A percentile compares a stretch with the other conserved stretches of the same genome.
Conservation (phyloP, 768 basidiomycete species). For the Phaeotremella skinneri region DNA sequence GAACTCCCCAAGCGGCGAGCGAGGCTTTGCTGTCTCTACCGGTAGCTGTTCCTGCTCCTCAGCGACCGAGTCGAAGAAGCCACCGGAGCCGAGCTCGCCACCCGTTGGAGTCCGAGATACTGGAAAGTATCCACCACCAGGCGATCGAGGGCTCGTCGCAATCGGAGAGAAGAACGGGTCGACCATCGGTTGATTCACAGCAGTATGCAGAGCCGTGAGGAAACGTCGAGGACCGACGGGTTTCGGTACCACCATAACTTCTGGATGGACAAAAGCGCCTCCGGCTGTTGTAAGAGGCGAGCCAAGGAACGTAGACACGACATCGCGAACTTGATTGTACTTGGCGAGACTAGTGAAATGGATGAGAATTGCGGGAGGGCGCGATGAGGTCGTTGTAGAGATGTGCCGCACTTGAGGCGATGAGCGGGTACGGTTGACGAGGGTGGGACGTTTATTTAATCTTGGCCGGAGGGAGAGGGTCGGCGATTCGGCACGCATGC, state of each 20-base stretch:
- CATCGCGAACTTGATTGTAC: slow-evolving; percentile 82
- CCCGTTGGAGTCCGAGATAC: slow-evolving; percentile 37
- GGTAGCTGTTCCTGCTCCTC: slow-evolving; percentile 15
- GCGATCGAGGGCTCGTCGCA: slow-evolving; percentile 82
- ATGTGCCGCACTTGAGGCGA: slow-evolving; percentile 70
- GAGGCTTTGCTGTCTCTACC: background rate
- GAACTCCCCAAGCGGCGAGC: slow-evolving; percentile 23
- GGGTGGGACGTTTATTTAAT: slow-evolving; percentile 42
- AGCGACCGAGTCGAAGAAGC: slow-evolving; percentile 39
- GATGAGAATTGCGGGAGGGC: slow-evolving; percentile 59
- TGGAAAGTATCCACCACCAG: slow-evolving; percentile 58
- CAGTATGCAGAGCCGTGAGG: slow-evolving; percentile 86
- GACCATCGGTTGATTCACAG: slow-evolving; percentile 76
- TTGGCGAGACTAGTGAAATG: slow-evolving; percentile 90
- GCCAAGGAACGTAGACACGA: slow-evolving; percentile 66
- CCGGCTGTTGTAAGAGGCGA: slow-evolving; percentile 49
- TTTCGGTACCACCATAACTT: slow-evolving; percentile 95
- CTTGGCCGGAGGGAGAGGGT: slow-evolving; percentile 36
- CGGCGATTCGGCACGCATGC: slow-evolving; percentile 57
- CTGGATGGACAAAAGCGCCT: slow-evolving; percentile 58
- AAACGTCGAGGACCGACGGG: slow-evolving; percentile 93
- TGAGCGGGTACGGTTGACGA: slow-evolving; percentile 58
- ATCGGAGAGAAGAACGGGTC: slow-evolving; percentile 94
- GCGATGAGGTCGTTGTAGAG: background rate
- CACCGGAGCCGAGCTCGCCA: slow-evolving; percentile 17